Evolutionary conservation across 345 rosid genomes (phyloP), one percentile per base, ranked within the genome.

Genomic region (Kernera saxatilis): DNA sequence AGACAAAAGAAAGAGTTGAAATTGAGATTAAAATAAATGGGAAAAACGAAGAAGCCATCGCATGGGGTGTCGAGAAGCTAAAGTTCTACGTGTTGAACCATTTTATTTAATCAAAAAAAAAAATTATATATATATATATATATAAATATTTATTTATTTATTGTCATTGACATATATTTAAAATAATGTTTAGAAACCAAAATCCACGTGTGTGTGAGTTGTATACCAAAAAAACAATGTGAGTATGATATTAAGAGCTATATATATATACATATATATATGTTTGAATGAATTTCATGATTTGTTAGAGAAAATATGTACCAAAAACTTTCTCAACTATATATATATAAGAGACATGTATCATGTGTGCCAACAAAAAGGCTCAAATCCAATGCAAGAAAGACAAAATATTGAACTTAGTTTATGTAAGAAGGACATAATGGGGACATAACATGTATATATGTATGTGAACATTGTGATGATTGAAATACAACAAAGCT

Each of bases 51-150:
- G 58, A 58, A 73, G 60, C 61, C 67, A 73, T 57, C 72, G 72
- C 72, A 73, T 73, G 71, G 67, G 77, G 19, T 73, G 72, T 66
- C 77, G 60, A 73, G 77, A 66, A 73, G 77, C 67, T 73, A 73
- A 35, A 57, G 45, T 48, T 49, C 45, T 39, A 49, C 58, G 50
- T 39, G 67, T 66, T 50, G 27, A 61, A 51, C 18, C 53, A 40
- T 29, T 49, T 70, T 29, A 25, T 39, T 66, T 65, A 65, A 45
- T 63, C 40, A 48, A 64, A 64, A n/a, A n/a, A n/a, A n/a, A n/a
- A n/a, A n/a, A n/a, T n/a, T n/a, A n/a, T n/a, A n/a, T n/a, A n/a
- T n/a, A n/a, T n/a, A n/a, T n/a, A n/a, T n/a, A 21, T 1, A 37
- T 17, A 13, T 12, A 26, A 3, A 7, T 8, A 19, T 33, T 33